Evolutionary conservation across 257 asterid species (phyloP), one percentile per base, ranked within the genome.

Genomic region (Lycium barbarum): DNA sequence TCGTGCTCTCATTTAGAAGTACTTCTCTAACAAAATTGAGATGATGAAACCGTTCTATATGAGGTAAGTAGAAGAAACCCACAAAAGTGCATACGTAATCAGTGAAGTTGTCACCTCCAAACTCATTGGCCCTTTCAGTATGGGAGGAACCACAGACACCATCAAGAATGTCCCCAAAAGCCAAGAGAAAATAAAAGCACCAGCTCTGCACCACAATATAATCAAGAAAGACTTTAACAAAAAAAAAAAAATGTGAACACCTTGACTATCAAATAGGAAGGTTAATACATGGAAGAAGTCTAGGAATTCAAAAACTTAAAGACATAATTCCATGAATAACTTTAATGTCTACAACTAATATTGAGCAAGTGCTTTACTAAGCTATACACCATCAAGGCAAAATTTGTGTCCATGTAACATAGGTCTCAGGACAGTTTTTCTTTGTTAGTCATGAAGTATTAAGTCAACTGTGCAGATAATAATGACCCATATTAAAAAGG

Each of bases 61-160:
- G 74, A 63, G 84, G 57, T 82, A 62, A 57, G 98, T 97, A 82
- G 99, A 95, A 82, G 98, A 91, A 86, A 92, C 90, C 99, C 99
- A 94, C 49, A 96, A 92, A 87, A 96, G 84, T 84, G 93, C 88
- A 90, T 94, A 96, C 92, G 97, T 93, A 89, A 95, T 86, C 95
- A 96, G 84, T 57, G 99, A 94, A 63, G 98, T 96, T 26, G 97
- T 91, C 85, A 96, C 98, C 93, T 96, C 98, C 94, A 96, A 90
- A 88, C 98, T 95, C 88, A 92, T 93, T 73, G 94, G 93, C 76
- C 98, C 98, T 89, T 91, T 93, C 72, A 93, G 94, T 85, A 95
- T 82, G 1, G 98, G 98, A 72, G 99, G 99, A 90, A 96, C 90
- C 86, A 96, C 97, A 81, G 98, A 95, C 51, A 95, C 98, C 97